These are phyloP conservation scores for Myxozyma sirexii DNA, from an alignment of 805 yeast genomes.

Conservation along the genomic window DNA sequence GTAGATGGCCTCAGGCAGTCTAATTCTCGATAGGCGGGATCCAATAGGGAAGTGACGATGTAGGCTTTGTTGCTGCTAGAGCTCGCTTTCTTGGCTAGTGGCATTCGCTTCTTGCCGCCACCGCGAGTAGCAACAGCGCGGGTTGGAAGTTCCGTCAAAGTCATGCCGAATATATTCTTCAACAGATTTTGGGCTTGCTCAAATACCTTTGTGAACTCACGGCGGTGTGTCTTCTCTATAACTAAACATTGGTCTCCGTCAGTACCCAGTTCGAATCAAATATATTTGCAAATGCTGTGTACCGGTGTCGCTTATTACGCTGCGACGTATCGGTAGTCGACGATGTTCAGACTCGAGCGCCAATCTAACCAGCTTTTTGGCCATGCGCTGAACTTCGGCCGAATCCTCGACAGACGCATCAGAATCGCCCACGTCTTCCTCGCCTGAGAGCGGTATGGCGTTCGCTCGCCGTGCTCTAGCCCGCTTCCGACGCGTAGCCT, in stretches of 20 bases:
- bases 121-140: slow-evolving; percentile 12
- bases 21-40: slow-evolving; percentile 11
- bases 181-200: slow-evolving; percentile 18
- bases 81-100: not conserved
- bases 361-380: slow-evolving; percentile 25
- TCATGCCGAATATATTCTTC: slow-evolving; percentile 15
- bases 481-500: not conserved
- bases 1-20: slow-evolving; percentile 6
- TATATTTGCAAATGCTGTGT: not conserved
- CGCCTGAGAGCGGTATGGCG: not conserved
- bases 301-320: slow-evolving; percentile 25
- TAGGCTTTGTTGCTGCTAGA: slow-evolving; percentile 12
- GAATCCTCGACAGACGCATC: not conserved
- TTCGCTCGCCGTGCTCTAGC: not conserved
- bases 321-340: slow-evolving; percentile 23
- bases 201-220: slow-evolving; percentile 22
- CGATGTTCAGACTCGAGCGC: slow-evolving; percentile 23
- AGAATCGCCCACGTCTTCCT: not conserved
- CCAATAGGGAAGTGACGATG: slow-evolving; percentile 12
- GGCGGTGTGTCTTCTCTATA: slow-evolving; percentile 23
- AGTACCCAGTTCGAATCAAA: not conserved
- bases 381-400: slow-evolving; percentile 26
- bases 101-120: slow-evolving; percentile 2
- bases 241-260: slow-evolving; percentile 4
- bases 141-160: slow-evolving; percentile 23